phyloP scores from a whole-genome alignment of 352 stramenopile genomes.

The Aphanomyces cochlioides region DNA sequence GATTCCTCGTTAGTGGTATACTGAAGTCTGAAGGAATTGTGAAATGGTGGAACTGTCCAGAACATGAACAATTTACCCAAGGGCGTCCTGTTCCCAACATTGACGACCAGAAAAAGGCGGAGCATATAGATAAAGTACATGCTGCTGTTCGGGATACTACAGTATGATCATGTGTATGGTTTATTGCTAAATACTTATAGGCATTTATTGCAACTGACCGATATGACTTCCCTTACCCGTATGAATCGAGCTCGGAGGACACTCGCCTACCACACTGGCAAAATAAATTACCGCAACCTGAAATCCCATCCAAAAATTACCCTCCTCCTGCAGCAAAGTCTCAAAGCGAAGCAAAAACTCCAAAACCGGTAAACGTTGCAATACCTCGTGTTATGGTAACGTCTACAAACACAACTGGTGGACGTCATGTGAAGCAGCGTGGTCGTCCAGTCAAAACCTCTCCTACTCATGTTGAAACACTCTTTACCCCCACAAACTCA shows the following conservation, averaged over 20 bases:
- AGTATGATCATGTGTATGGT: background rate
- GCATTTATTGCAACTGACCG: slow-evolving; percentile 11
- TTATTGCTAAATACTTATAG: background rate
- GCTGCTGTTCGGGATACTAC: background rate
- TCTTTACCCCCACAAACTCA: background rate
- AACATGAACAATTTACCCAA: slow-evolving; percentile 4
- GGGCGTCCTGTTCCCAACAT: background rate
- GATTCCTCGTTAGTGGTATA: background rate
- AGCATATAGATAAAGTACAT: background rate
- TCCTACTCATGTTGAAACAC: too few relatives aligned
- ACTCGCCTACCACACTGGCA: background rate
- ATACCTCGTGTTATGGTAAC: background rate
- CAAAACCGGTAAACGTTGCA: background rate
- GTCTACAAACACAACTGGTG: too few relatives aligned
- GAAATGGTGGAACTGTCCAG: slow-evolving; percentile 11
- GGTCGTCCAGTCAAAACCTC: background rate
- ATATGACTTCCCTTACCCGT: background rate
- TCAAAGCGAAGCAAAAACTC: background rate
- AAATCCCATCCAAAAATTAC: too few relatives aligned
- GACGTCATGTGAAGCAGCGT: background rate
- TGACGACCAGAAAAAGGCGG: background rate
- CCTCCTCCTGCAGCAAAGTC: too few relatives aligned
- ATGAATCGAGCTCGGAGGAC: background rate
- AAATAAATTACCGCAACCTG: background rate
- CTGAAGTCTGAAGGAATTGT: slow-evolving; percentile 1